These are phyloP conservation scores for Maudiozyma barnettii DNA, from an alignment of 805 yeast species.

Conservation along the genomic window DNA sequence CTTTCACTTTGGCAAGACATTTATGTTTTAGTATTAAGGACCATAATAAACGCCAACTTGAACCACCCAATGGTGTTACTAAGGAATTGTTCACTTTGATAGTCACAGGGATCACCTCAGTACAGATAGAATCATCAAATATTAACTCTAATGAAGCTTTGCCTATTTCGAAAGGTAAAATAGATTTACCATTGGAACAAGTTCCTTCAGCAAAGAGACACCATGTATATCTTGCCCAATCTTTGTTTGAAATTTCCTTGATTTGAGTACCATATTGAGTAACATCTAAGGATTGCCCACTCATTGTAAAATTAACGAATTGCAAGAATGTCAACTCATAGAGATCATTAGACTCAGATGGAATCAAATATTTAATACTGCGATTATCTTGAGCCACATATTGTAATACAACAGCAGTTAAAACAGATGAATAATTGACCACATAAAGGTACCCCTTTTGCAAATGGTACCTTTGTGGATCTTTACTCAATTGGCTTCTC, in stretches of 20 bases:
- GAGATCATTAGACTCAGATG: constrained; percentile 8
- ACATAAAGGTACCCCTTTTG: constrained; percentile 33
- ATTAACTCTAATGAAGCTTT: constrained; percentile 12
- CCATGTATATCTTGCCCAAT: constrained; percentile 32
- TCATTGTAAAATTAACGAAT: constrained; percentile 15
- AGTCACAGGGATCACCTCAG: constrained; percentile 11
- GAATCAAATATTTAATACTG: constrained; percentile 14
- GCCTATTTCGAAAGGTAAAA: constrained; percentile 45
- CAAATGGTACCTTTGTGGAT: constrained; percentile 27
- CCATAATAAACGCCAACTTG: background rate
- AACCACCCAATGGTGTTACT: constrained; percentile 26
- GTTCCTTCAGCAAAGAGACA: constrained; percentile 74
- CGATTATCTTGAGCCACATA: constrained; percentile 17
- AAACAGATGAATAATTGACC: constrained; percentile 40
- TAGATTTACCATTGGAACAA: constrained; percentile 70
- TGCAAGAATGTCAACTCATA: constrained; percentile 11
- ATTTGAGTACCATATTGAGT: constrained; percentile 1
- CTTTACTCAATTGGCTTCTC: constrained; percentile 22
- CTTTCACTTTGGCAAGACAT: background rate
- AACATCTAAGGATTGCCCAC: constrained; percentile 17
- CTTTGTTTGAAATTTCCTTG: background rate
- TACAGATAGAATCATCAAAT: background rate
- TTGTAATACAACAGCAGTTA: constrained; percentile 36
- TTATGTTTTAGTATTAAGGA: background rate
- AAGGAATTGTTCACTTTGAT: constrained; percentile 26